phyloP scores from a whole-genome alignment of 768 basidiomycete genomes.

The Pulveroboletus frians region DNA sequence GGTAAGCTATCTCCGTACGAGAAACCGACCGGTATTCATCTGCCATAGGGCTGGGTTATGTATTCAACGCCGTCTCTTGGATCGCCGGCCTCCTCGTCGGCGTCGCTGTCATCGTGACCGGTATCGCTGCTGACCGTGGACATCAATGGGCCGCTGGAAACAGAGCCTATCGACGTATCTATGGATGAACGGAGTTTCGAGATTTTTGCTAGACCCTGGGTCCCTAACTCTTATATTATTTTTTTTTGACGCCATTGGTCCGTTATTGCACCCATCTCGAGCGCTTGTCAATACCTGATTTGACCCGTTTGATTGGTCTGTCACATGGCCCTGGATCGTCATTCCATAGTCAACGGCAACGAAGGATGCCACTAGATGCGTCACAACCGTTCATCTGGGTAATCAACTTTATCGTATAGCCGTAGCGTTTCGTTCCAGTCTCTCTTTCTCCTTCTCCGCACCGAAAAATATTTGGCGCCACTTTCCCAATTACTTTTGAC shows the following conservation, averaged over 20 bases:
- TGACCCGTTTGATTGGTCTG: not conserved
- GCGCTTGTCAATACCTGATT: slow-evolving; percentile 8
- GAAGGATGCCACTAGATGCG: not conserved
- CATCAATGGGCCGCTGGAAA: slow-evolving; percentile 75
- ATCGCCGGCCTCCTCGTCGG: slow-evolving; percentile 47
- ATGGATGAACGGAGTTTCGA: slow-evolving; percentile 8
- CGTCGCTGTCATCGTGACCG: slow-evolving; percentile 54
- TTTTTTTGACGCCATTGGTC: not conserved
- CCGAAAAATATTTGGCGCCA: slow-evolving; percentile 70
- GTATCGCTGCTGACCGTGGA: slow-evolving; percentile 44
- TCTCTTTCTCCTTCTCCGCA: slow-evolving; percentile 71
- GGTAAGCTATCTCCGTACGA: slow-evolving; percentile 38
- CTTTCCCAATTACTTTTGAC: slow-evolving; percentile 65
- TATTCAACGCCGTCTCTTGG: slow-evolving; percentile 61
- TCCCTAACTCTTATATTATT: not conserved
- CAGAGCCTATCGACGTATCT: slow-evolving; percentile 49
- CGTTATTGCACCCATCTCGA: not conserved
- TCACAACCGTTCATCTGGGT: slow-evolving; percentile 49
- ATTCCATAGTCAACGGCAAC: not conserved
- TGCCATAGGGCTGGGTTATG: slow-evolving; percentile 53
- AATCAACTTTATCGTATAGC: slow-evolving; percentile 78
- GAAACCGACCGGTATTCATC: slow-evolving; percentile 1
- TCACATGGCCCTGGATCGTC: not conserved
- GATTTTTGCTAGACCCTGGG: not conserved
- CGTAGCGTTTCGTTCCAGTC: slow-evolving; percentile 88